Evolutionary conservation across 805 yeast species (phyloP), one percentile per base, ranked within the genome.

Genomic region (Monosporozyma solicola): DNA sequence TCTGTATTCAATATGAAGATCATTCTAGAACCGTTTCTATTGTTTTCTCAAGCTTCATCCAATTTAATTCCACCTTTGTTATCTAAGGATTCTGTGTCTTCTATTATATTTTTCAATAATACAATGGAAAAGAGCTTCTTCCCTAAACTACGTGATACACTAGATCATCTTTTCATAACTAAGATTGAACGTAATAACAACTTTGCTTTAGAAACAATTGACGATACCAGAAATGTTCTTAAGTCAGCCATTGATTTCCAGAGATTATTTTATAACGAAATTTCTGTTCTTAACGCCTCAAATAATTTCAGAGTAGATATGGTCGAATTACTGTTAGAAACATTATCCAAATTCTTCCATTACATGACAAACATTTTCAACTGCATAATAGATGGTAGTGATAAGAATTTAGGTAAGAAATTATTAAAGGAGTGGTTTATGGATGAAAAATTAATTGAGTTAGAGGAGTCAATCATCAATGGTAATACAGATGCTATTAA

Each of bases 1-100:
- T 82, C 82, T 61, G 77, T 89, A 15, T 82, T 85, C 68, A 88
- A 90, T 61, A 87, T 91, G 84, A 77, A 91, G 57, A 77, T 86
- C 5, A 77, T 90, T 15, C 68, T 88, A 49, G 96, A 86, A 53
- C 83, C 87, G 41, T 80, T 88, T 41, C 74, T 88, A 48, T 70
- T 82, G 11, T 88, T 87, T 61, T 73, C 82, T 27, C 83, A 86
- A 47, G 82, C 87, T 1, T 71, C 86, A 1, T 70, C 74, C 10
- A 60, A 74, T 2, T 61, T 76, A 4, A 65, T 78, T 10, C 75
- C 76, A 1, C 50, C 61, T 5, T 55, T 59, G 8, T 44, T 55
- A 6, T 31, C 50, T 2, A 55, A 63, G 46, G 54, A 61, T 24
- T 55, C 59, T 2, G 58, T 59, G 16, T 62, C 66, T n/a, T 74